Evolutionary conservation across 75 land plant species (phyloP), one percentile per base, ranked within the genome.

Genomic region (Cryptomeria japonica): DNA sequence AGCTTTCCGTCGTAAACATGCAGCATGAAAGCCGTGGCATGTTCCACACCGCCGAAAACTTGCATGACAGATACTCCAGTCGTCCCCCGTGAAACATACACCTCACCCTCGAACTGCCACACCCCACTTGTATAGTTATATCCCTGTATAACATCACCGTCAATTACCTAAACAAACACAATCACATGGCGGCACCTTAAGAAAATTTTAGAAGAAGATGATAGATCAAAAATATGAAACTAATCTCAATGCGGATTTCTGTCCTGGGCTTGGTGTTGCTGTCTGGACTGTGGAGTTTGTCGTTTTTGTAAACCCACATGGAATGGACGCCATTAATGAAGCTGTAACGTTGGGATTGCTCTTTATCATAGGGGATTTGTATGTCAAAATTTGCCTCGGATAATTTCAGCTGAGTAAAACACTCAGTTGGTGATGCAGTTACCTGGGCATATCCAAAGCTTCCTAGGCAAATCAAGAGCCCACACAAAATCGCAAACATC

Each of bases 91-190:
- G 90, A 85, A 3, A 91, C 90, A 72, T 56, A 91, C 37, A 84
- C 82, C 15, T 91, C 87, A 1, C 84, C 92, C 58, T 91, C 92
- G 36, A 91, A 91, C 64, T 91, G 92, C 92, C 92, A 91, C 55
- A 51, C 15, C 55, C 55, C 55, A 16, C 55, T 51, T 51, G 16
- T 51, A 2, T 51, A 51, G 55, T 13, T 1, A 46, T 34, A 51
- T 41, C 38, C 55, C 64, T 36, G 39, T 41, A 37, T 8, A 13
- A 28, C 11, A 32, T 42, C 15, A 34, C 64, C 22, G 41, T 88
- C 22, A 3, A 51, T 10, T 4, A n/a, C n/a, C n/a, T n/a, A 13
- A 39, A 25, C 3, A 72, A 77, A 38, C 25, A 41, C 14, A 31
- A 51, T 12, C 46, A n/a, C 28, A 25, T 61, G 6, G 34, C 25